Base-by-base conservation (phyloP, 805 yeast species). In the Ogataea zsoltii region DNA sequence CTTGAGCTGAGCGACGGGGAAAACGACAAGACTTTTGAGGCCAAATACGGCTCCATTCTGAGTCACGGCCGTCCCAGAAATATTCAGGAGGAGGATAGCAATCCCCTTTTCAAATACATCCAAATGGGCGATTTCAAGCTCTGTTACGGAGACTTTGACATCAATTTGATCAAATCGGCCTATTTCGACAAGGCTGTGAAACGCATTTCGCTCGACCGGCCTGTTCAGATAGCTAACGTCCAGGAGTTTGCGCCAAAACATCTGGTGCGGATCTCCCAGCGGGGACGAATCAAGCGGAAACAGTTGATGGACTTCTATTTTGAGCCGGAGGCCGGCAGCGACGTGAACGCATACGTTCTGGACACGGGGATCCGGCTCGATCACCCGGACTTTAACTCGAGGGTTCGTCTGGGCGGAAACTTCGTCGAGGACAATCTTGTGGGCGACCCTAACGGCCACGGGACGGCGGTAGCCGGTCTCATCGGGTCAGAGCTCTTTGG, bases 391-490 rank as follows among this genome's bases (percentile, higher is more conserved):
- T 72, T 77, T 46, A 67, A 62, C 4, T 66, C 68, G 3, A 64
- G 80, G 31, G 76, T 72, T 0, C 57, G 64, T 11, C 60, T 62
- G 35, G 66, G 77, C 15, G 70, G 66, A 0, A 82, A 79, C 45
- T 71, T 76, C 12, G 46, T 50, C n/a, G 53, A 64, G 12, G 60
- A 61, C 19, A 55, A 55, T 4, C 57, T 48, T 12, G 19, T 33
- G 5, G 58, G 55, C 7, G 70, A 67, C 34, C 55, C 57, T 12
- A 68, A 76, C 57, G 82, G 81, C 3, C 84, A 79, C 56, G 85
- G 84, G 1, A 76, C 82, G 1, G 79, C 76, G 38, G 71, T 79
- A 17, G 82, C 84, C 0, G 83, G 82, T 2, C 61, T 78, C 9
- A 63, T 77, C 33, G 81, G 79, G 0, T 72, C 82, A 1, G 67